These are phyloP conservation scores for Aspergillus baeticus DNA, from an alignment of 495 filamentous ascomycete species.

Conservation along the genomic window DNA sequence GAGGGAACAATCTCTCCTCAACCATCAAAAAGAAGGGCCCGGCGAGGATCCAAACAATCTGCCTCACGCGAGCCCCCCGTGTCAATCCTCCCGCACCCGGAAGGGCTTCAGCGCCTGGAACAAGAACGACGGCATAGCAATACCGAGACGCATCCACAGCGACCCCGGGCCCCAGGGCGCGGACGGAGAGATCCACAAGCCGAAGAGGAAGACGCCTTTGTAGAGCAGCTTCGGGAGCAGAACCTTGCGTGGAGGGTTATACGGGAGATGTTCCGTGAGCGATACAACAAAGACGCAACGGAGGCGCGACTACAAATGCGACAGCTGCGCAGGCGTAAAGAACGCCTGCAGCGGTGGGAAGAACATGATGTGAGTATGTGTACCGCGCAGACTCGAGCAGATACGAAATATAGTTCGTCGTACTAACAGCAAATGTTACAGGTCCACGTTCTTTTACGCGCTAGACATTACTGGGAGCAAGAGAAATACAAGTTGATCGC, in stretches of 20 bases:
- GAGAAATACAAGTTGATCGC: constrained; percentile 52
- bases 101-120: constrained; percentile 36
- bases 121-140: constrained; percentile 32
- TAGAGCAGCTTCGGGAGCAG: constrained; percentile 66
- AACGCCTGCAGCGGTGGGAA: constrained; percentile 61
- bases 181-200: constrained; percentile 46
- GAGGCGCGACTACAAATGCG: constrained; percentile 75
- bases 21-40: constrained; percentile 28
- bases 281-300: constrained; percentile 61
- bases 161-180: constrained; percentile 39
- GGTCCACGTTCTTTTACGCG: constrained; percentile 46
- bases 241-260: constrained; percentile 70
- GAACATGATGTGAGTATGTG: constrained; percentile 62
- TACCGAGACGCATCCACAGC: constrained; percentile 24
- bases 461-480: constrained; percentile 48
- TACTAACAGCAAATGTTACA: constrained; percentile 26
- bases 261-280: constrained; percentile 59
- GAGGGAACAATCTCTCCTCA: constrained; percentile 29
- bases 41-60: constrained; percentile 25
- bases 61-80: constrained; percentile 29
- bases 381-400: not conserved
- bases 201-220: constrained; percentile 67
- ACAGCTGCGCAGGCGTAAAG: constrained; percentile 63
- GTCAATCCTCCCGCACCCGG: constrained; percentile 41
- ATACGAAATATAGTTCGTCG: not conserved